Evolutionary conservation across 768 basidiomycete genomes (phyloP).

Genomic region (Kwoniella sp.): DNA sequence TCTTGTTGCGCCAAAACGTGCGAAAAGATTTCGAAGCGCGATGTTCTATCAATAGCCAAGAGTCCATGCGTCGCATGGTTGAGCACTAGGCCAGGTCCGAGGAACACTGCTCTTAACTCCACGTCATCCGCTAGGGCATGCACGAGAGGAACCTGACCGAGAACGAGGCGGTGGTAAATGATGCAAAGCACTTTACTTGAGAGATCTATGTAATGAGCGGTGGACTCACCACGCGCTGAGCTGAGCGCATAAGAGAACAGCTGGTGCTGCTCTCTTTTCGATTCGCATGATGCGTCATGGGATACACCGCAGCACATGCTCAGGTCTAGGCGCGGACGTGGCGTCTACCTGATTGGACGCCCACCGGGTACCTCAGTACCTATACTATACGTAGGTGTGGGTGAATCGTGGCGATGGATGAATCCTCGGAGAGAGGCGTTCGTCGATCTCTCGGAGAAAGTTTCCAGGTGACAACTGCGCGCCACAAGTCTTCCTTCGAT

Average conservation of each 20-base stretch:
- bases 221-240: too few relatives aligned
- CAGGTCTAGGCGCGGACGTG: not conserved
- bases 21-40: too few relatives aligned
- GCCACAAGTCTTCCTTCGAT: not conserved
- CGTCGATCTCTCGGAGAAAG: not conserved
- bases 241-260: too few relatives aligned
- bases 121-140: not conserved
- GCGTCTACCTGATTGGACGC: not conserved
- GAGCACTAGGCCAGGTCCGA: not conserved
- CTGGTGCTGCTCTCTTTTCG: too few relatives aligned
- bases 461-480: not conserved
- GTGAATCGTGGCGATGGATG: too few relatives aligned
- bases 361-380: constrained; percentile 1
- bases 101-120: not conserved
- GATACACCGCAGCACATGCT: too few relatives aligned
- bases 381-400: too few relatives aligned
- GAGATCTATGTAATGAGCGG: not conserved
- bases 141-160: not conserved
- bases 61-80: not conserved
- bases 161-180: too few relatives aligned
- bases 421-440: not conserved
- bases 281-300: too few relatives aligned
- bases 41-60: not conserved
- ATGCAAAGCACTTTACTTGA: too few relatives aligned
- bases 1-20: too few relatives aligned